phyloP scores from a whole-genome alignment of 352 stramenopile species.

The Blastocystis hominis region DNA sequence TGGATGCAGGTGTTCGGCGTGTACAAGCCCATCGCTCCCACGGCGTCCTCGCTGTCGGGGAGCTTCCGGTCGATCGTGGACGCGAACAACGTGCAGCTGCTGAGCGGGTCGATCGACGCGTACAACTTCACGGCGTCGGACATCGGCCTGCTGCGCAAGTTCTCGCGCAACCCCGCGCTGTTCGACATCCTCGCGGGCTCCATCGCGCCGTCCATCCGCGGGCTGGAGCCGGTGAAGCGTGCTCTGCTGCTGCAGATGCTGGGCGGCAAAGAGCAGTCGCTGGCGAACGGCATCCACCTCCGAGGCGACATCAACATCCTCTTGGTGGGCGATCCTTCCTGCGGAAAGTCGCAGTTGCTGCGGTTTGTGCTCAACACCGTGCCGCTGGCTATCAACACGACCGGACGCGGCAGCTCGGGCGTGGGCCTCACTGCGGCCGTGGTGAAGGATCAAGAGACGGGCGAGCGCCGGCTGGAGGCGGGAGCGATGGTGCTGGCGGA shows the following conservation, averaged over 20 bases:
- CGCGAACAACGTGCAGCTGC: constrained; percentile 82
- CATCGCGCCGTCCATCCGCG: constrained; percentile 92
- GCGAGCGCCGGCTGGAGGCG: constrained; percentile 83
- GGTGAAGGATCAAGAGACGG: constrained; percentile 85
- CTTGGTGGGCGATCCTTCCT: constrained; percentile 93
- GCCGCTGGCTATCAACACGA: constrained; percentile 78
- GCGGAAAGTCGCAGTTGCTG: constrained; percentile 94
- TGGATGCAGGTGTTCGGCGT: constrained; percentile 65
- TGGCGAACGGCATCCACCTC: constrained; percentile 95
- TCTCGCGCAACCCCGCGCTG: constrained; percentile 72
- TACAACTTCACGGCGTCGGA: constrained; percentile 84
- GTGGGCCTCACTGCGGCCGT: constrained; percentile 97
- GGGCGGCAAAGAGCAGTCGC: constrained; percentile 83
- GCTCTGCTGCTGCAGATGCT: constrained; percentile 76
- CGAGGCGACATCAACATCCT: constrained; percentile 96
- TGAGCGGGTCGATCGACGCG: constrained; percentile 72
- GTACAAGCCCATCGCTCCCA: constrained; percentile 19
- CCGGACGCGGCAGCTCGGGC: constrained; percentile 75
- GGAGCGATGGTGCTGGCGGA: constrained; percentile 98
- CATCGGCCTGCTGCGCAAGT: constrained; percentile 79
- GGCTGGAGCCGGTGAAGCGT: constrained; percentile 93
- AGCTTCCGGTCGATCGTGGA: constrained; percentile 90
- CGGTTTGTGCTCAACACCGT: constrained; percentile 88
- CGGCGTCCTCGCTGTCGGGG: constrained; percentile 69
- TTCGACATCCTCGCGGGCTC: constrained; percentile 82